phyloP scores from a whole-genome alignment of 768 basidiomycete species.

The Mycena kentingensis region DNA sequence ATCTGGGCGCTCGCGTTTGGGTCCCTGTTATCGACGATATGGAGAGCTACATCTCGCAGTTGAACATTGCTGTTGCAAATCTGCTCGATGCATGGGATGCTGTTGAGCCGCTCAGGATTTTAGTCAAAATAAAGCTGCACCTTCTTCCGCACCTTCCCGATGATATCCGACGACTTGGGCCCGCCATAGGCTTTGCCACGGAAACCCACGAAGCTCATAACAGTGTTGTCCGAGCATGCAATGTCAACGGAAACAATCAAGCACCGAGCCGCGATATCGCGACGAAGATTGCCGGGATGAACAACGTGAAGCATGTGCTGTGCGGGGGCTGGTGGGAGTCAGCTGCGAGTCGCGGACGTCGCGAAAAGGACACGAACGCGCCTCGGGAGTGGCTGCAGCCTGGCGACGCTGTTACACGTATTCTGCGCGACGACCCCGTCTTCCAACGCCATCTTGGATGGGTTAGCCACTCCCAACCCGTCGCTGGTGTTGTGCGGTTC shows the following conservation, averaged over 20 bases:
- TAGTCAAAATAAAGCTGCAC: conserved; percentile 28
- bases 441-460: conserved; percentile 22
- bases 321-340: conserved; percentile 23
- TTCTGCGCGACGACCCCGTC: background rate
- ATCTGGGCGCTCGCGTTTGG: conserved; percentile 22
- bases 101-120: conserved; percentile 23
- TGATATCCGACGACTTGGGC: conserved; percentile 28
- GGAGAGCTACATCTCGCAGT: conserved; percentile 12
- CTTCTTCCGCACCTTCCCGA: conserved; percentile 22
- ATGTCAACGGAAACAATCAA: conserved; percentile 29
- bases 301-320: conserved; percentile 20
- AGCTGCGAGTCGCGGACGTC: too few species aligned
- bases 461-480: conserved; percentile 7
- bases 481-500: background rate
- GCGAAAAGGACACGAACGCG: background rate
- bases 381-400: conserved; percentile 10
- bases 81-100: conserved; percentile 23
- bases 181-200: conserved; percentile 24
- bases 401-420: conserved; percentile 2
- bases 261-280: conserved; percentile 32
- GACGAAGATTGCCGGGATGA: conserved; percentile 6
- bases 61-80: conserved; percentile 5
- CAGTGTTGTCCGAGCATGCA: conserved; percentile 27
- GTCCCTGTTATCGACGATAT: conserved; percentile 21
- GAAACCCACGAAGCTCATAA: conserved; percentile 33